Evolutionary conservation across 176 grass and related monocot genomes (phyloP), one percentile per base, ranked within the genome.

Genomic region (Alopecurus myosuroides): DNA sequence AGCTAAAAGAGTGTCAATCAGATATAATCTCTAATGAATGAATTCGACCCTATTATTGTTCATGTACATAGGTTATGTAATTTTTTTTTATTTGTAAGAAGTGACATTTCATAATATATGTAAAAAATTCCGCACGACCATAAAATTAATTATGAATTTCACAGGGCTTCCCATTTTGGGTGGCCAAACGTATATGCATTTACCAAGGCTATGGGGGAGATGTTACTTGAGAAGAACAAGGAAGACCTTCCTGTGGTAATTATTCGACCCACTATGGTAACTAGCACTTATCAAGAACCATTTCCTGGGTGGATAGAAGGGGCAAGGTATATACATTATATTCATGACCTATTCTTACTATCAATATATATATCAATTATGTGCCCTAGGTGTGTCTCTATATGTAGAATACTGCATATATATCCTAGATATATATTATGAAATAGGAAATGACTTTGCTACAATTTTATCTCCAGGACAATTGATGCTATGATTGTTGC

Each of bases 121-220:
- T n/a, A n/a, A n/a, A n/a, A n/a, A n/a, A n/a, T n/a, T n/a, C n/a
- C n/a, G n/a, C n/a, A n/a, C n/a, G n/a, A n/a, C n/a, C n/a, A n/a
- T n/a, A n/a, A n/a, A n/a, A n/a, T n/a, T n/a, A n/a, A n/a, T n/a
- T n/a, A n/a, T n/a, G n/a, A 51, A 53, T 13, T 70, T 11, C 22
- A 22, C n/a, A 94, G 92, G 69, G 92, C 92, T 46, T 80, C 37
- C 15, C 66, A 84, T 69, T 94, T 77, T 82, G 92, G 92, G n/a
- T 94, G 92, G 92, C 86, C 92, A 60, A 94, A 94, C 9, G 86
- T 84, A 12, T 94, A 91, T 40, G 61, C 78, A 19, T 88, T 84
- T 64, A 94, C 89, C 84, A 94, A 94, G 60, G 89, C 92, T 28
- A 85, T 91, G 83, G 86, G 86, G n/a, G 92, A 94, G 52, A 94